Percentiles rank a stretch among this genome's conserved stretches.
These are phyloP conservation scores for Claviceps arundinis DNA, from an alignment of 2,329 filamentous ascomycete genomes.

Conservation along the genomic window DNA sequence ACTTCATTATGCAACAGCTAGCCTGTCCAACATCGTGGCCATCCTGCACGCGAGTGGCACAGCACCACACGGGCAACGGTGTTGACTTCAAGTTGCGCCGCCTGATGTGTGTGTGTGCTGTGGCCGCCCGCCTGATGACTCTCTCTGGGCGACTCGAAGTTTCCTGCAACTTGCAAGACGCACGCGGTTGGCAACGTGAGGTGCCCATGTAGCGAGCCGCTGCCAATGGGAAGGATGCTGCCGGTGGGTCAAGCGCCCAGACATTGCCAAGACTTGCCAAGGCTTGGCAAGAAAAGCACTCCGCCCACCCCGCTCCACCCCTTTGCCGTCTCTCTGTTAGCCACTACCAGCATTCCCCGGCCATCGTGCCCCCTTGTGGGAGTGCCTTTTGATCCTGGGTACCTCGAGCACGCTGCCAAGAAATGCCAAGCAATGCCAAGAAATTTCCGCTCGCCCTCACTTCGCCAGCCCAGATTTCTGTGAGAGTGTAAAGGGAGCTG, in stretches of 20 bases:
- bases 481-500: constrained; percentile 24
- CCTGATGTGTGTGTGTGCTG: neutral
- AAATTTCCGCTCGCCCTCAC: constrained; percentile 24
- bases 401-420: constrained; percentile 16
- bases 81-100: neutral
- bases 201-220: neutral
- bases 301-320: constrained; percentile 11
- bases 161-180: constrained; percentile 1
- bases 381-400: constrained; percentile 6
- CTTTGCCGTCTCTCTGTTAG: constrained; percentile 8
- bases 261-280: constrained; percentile 24
- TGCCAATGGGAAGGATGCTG: constrained; percentile 17
- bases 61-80: neutral
- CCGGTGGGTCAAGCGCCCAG: constrained; percentile 23
- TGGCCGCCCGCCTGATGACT: neutral
- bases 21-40: neutral
- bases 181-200: neutral
- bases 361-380: neutral
- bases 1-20: neutral
- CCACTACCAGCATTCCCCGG: neutral
- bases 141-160: neutral
- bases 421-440: constrained; percentile 16
- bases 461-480: constrained; percentile 19
- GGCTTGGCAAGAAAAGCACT: constrained; percentile 19
- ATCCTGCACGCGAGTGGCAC: neutral